These are phyloP conservation scores for Leucocoprinus birnbaumii DNA, from an alignment of 768 basidiomycete species.

Conservation along the genomic window DNA sequence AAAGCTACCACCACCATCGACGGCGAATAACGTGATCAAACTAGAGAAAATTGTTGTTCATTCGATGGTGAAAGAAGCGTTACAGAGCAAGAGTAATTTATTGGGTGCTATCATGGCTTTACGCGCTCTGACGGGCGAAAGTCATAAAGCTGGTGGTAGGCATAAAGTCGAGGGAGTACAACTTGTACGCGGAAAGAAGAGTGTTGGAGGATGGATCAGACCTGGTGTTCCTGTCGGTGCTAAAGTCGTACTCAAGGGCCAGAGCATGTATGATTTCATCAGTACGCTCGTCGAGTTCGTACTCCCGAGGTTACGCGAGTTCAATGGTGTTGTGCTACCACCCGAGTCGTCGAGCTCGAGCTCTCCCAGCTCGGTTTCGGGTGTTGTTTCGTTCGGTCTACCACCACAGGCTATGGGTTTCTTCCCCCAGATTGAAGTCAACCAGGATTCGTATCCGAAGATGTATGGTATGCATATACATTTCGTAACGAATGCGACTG, in stretches of 20 bases:
- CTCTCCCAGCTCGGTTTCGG: slow-evolving; percentile 75
- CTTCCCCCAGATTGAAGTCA: slow-evolving; percentile 96
- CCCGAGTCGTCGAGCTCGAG: slow-evolving; percentile 64
- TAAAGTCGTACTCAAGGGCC: slow-evolving; percentile 88
- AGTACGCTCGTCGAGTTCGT: slow-evolving; percentile 90
- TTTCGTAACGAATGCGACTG: slow-evolving; percentile 85
- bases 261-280: slow-evolving; percentile 94
- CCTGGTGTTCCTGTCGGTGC: slow-evolving; percentile 80
- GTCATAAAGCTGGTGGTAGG: slow-evolving; percentile 66
- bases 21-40: slow-evolving; percentile 63
- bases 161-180: slow-evolving; percentile 74
- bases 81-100: slow-evolving; percentile 66
- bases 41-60: slow-evolving; percentile 87
- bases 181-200: slow-evolving; percentile 67
- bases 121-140: slow-evolving; percentile 85
- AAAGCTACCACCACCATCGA: slow-evolving; percentile 64
- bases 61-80: slow-evolving; percentile 80
- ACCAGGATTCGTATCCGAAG: slow-evolving; percentile 84
- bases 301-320: slow-evolving; percentile 90
- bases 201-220: slow-evolving; percentile 80
- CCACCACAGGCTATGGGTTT: slow-evolving; percentile 80
- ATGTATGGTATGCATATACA: slow-evolving; percentile 91
- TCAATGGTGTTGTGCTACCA: slow-evolving; percentile 80
- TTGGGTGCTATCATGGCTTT: slow-evolving; percentile 87
- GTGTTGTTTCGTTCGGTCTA: slow-evolving; percentile 89